Base-by-base conservation (phyloP, 2,329 filamentous ascomycete genomes). In the Byssothecium circinans region DNA sequence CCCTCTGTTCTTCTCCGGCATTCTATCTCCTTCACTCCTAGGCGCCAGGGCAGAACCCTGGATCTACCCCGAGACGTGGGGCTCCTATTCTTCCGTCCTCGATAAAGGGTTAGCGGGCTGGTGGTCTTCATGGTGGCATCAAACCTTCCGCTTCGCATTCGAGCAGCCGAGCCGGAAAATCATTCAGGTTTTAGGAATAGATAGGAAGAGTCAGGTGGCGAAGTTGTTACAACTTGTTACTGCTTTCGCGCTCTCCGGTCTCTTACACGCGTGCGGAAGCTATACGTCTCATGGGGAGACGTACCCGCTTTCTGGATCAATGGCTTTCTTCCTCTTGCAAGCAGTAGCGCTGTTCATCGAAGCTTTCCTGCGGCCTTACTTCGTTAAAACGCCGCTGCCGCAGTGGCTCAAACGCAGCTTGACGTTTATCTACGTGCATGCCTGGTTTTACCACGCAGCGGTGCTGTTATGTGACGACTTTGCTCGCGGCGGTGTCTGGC, bases 101-200 rank as follows among this genome's bases (percentile, higher is more conserved):
- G 82, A 90, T 52, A 77, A 82, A 49, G 91, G 92, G 0, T 75
- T 96, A 2, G 79, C 81, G 1, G 91, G 91, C 1, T 87, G 86
- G 72, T 97, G 92, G 92, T 85, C 88, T 36, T 78, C 77, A 18
- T 92, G 84, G 79, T 96, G 92, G 92, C 92, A 97, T 69, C 91
- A 96, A 71, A 85, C 86, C 2, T 95, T 96, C 73, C 86, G 91
- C 1, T 80, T 84, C 45, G 83, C 82, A 2, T 91, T 92, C 62
- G 72, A 81, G 32, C 79, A 83, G 3, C 85, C 86, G 0, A 74
- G 79, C 0, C 69, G 68, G 2, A 81, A 75, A 60, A 58, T 86
- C 0, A 56, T 73, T 19, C 50, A 61, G 12, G 3, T 44, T 0
- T 20, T 71, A 2, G 52, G 61, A 0, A 50, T 73, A 47, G 20